A percentile compares a stretch with the other conserved stretches of the same genome.
phyloP scores from a whole-genome alignment of 2,329 filamentous ascomycete species.

The Coleophoma crateriformis region DNA sequence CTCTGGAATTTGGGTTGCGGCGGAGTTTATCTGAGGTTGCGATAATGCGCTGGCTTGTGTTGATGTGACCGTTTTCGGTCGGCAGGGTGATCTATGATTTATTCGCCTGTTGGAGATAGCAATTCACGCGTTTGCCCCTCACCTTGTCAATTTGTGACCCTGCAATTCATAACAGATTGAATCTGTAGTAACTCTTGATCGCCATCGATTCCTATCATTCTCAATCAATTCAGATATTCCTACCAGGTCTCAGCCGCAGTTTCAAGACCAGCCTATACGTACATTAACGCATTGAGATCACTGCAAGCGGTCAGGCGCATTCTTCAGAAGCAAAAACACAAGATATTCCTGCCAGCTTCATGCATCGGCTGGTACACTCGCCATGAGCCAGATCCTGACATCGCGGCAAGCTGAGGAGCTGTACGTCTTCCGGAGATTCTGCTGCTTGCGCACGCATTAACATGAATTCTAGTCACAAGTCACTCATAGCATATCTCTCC shows the following conservation, averaged over 20 bases:
- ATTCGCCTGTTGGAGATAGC: too few species aligned
- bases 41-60: too few species aligned
- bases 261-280: not conserved
- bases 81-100: too few species aligned
- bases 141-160: too few species aligned
- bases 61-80: too few species aligned
- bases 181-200: too few species aligned
- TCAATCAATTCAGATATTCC: not conserved
- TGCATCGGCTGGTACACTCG: conserved; percentile 10
- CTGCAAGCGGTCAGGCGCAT: conserved; percentile 10
- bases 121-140: too few species aligned
- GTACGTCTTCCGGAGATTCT: conserved; percentile 44
- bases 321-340: conserved; percentile 10
- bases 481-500: conserved; percentile 82
- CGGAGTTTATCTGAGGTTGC: too few species aligned
- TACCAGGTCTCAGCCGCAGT: not conserved
- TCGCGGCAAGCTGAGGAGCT: conserved; percentile 82
- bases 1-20: too few species aligned
- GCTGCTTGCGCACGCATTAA: conserved; percentile 12
- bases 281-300: not conserved
- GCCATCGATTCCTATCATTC: too few species aligned
- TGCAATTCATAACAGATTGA: too few species aligned
- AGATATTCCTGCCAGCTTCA: conserved; percentile 10
- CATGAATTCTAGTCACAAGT: conserved; percentile 66
- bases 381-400: conserved; percentile 72